Conservation (phyloP, 768 basidiomycete species). For the Termitomyces sp. region DNA sequence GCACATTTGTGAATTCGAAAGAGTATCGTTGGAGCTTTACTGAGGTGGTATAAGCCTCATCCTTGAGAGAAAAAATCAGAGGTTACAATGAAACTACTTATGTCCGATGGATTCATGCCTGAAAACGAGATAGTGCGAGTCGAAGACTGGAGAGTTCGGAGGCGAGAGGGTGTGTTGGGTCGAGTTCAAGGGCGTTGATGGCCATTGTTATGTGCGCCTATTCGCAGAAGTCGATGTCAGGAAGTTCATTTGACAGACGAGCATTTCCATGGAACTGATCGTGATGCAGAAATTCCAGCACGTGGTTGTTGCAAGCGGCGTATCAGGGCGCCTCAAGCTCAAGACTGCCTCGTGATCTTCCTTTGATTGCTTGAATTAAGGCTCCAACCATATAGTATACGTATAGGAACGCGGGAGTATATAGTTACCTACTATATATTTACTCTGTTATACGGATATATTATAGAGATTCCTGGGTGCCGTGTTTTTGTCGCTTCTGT, state of each 20-base stretch:
- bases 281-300: background rate
- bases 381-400: too few relatives aligned
- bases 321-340: too few relatives aligned
- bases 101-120: constrained; percentile 28
- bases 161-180: constrained; percentile 37
- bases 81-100: constrained; percentile 3
- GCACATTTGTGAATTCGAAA: constrained; percentile 42
- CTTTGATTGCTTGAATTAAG: too few relatives aligned
- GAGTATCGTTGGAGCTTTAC: constrained; percentile 62
- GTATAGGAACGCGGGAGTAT: too few relatives aligned
- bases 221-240: background rate
- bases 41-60: constrained; percentile 63
- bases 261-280: background rate
- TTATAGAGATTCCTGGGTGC: too few relatives aligned
- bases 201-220: background rate
- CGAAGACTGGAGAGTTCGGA: constrained; percentile 42
- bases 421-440: too few relatives aligned
- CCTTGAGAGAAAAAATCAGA: constrained; percentile 31
- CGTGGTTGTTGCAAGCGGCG: background rate
- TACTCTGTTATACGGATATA: too few relatives aligned
- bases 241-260: background rate
- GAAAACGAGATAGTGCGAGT: constrained; percentile 40
- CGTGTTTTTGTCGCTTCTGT: too few relatives aligned
- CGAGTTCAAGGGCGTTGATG: constrained; percentile 7
- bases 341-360: too few relatives aligned